A percentile compares a stretch with the other conserved stretches of the same genome.
Conservation (phyloP, 768 basidiomycete genomes). For the Xerocomellus dryophilus region DNA sequence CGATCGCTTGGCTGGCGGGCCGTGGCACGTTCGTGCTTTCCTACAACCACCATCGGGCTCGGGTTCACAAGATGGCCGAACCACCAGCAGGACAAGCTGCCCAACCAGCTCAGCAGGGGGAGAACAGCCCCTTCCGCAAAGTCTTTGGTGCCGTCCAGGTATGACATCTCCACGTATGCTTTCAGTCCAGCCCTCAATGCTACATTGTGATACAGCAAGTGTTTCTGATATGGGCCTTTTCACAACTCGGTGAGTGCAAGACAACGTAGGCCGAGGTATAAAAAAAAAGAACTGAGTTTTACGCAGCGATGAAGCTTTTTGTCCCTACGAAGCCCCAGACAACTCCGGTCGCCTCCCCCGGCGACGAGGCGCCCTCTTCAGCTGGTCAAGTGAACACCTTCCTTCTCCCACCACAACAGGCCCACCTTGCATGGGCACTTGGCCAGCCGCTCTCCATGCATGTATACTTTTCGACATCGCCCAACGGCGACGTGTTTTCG, state of each 20-base stretch:
- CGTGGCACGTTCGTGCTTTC: background rate
- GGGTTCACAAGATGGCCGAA: conserved; percentile 24
- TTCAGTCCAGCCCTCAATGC: conserved; percentile 1
- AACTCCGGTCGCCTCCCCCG: conserved; percentile 29
- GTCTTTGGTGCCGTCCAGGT: conserved; percentile 45
- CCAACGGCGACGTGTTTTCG: conserved; percentile 57
- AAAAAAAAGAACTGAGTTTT: background rate
- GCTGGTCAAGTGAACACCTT: conserved; percentile 42
- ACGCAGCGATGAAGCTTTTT: conserved; percentile 46
- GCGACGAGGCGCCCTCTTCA: conserved; percentile 10
- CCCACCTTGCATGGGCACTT: conserved; percentile 56
- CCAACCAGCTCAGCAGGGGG: conserved; percentile 24
- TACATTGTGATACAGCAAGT: conserved; percentile 51
- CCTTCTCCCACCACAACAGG: conserved; percentile 53
- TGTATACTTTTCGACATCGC: conserved; percentile 68
- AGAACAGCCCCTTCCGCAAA: conserved; percentile 37
- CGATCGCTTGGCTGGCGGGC: background rate
- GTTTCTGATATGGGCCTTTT: conserved; percentile 60
- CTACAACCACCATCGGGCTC: conserved; percentile 3
- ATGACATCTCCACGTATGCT: conserved; percentile 12
- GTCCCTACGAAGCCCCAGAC: conserved; percentile 34
- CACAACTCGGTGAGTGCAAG: conserved; percentile 54
- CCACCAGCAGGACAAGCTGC: conserved; percentile 21
- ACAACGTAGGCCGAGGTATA: background rate
- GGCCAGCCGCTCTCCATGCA: conserved; percentile 65